These are phyloP conservation scores for Mortierella polycephala DNA, from an alignment of 371 early-diverging fungal genomes.

Conservation along the genomic window DNA sequence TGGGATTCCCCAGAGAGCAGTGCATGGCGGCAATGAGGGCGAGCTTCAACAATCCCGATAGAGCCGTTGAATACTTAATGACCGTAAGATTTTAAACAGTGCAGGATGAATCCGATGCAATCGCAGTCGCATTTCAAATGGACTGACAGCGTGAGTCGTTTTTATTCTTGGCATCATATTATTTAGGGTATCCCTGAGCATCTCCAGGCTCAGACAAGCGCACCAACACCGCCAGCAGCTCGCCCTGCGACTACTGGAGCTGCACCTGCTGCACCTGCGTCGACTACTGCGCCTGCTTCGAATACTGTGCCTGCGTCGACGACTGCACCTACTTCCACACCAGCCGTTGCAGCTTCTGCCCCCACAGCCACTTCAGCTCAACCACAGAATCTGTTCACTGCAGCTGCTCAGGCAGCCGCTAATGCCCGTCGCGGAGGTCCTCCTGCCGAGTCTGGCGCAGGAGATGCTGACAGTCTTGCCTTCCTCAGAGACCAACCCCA, in stretches of 20 bases:
- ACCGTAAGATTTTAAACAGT: slow-evolving; percentile 65
- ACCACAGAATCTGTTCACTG: slow-evolving; percentile 66
- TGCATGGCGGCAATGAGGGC: slow-evolving; percentile 93
- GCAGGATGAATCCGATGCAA: no score
- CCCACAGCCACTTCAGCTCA: slow-evolving; percentile 30
- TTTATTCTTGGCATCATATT: background rate
- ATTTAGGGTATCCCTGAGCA: slow-evolving; percentile 68
- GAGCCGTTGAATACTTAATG: slow-evolving; percentile 96
- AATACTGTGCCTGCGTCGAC: slow-evolving; percentile 40
- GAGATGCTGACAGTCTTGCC: slow-evolving; percentile 60
- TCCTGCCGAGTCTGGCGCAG: slow-evolving; percentile 30
- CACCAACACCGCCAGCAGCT: slow-evolving; percentile 52
- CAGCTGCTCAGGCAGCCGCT: slow-evolving; percentile 64
- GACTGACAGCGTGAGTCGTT: no score
- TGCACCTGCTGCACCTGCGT: slow-evolving; percentile 43
- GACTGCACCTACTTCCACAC: slow-evolving; percentile 54
- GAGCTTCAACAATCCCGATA: slow-evolving; percentile 96
- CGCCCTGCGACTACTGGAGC: slow-evolving; percentile 49
- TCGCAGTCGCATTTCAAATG: no score
- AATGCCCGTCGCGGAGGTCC: slow-evolving; percentile 59
- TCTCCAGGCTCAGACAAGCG: slow-evolving; percentile 53
- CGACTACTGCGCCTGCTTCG: slow-evolving; percentile 31
- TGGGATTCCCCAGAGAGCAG: slow-evolving; percentile 94
- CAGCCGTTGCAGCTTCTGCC: slow-evolving; percentile 38
- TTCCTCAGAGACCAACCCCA: slow-evolving; percentile 84